A percentile compares a stretch with the other conserved stretches of the same genome.
phyloP scores from a whole-genome alignment of 148 eudicot species.

The Rhododendron simsii region DNA sequence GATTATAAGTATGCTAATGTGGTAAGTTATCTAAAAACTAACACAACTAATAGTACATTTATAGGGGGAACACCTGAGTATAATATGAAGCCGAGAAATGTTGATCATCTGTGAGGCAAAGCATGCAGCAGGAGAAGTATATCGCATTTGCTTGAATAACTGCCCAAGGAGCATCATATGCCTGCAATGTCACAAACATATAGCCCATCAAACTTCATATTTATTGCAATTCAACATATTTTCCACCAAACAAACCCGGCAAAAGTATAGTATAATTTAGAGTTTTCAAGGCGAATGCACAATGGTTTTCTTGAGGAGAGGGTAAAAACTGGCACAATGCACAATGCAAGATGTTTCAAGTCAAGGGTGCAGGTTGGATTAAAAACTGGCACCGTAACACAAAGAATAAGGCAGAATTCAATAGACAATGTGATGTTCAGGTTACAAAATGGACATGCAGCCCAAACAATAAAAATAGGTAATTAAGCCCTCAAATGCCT shows the following conservation, averaged over 20 bases:
- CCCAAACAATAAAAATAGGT: not conserved
- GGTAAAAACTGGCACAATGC: not conserved
- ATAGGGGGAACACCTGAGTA: conserved; percentile 54
- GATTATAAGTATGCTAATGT: not conserved
- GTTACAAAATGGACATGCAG: not conserved
- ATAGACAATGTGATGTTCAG: not conserved
- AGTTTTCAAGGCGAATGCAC: not conserved
- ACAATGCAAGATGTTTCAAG: not conserved
- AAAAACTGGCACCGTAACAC: not conserved
- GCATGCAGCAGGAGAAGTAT: conserved; percentile 78
- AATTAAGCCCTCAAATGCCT: not conserved
- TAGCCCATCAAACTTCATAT: not conserved
- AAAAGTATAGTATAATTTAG: not conserved
- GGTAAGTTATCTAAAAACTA: not conserved
- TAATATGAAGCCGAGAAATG: conserved; percentile 61
- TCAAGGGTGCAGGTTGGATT: not conserved
- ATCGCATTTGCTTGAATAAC: conserved; percentile 91
- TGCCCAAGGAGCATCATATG: conserved; percentile 99
- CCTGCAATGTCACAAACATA: conserved; percentile 42
- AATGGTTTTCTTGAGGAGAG: not conserved
- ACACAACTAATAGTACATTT: not conserved
- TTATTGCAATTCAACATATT: not conserved
- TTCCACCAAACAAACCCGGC: not conserved
- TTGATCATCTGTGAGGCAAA: conserved; percentile 78
- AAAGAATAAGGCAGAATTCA: not conserved